Percentiles rank a stretch among this genome's conserved stretches.
Conservation (phyloP, 2,329 filamentous ascomycete genomes). For the Phialophora expanda region DNA sequence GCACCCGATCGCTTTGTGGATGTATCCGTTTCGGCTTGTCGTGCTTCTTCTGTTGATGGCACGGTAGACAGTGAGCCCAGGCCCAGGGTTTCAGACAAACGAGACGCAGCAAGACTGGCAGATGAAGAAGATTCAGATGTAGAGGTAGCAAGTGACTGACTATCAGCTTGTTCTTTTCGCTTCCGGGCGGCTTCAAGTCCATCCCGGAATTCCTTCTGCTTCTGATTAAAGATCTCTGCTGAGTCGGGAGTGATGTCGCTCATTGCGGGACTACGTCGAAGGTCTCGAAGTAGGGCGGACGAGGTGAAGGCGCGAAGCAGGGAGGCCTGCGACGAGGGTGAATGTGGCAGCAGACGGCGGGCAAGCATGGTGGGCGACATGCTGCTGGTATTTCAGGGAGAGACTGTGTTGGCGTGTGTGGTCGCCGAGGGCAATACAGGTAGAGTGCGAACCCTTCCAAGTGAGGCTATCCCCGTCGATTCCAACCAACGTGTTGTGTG, state of each 20-base stretch:
- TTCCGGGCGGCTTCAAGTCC: slow-evolving; percentile 76
- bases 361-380: slow-evolving; percentile 47
- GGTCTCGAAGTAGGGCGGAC: slow-evolving; percentile 50
- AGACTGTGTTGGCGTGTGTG: slow-evolving; percentile 2
- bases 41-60: slow-evolving; percentile 61
- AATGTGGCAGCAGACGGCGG: slow-evolving; percentile 56
- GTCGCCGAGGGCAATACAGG: slow-evolving; percentile 9
- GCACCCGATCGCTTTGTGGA: slow-evolving; percentile 72
- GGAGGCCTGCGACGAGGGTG: slow-evolving; percentile 52
- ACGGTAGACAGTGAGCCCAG: slow-evolving; percentile 65
- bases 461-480: slow-evolving; percentile 6
- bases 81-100: slow-evolving; percentile 52
- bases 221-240: slow-evolving; percentile 76
- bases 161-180: slow-evolving; percentile 79
- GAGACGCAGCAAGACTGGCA: slow-evolving; percentile 38
- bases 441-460: slow-evolving; percentile 4
- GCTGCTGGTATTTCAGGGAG: slow-evolving; percentile 8
- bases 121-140: slow-evolving; percentile 42
- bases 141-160: slow-evolving; percentile 67
- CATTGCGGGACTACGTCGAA: slow-evolving; percentile 71
- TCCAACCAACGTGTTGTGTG: slow-evolving; percentile 4
- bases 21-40: slow-evolving; percentile 63
- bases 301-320: slow-evolving; percentile 64
- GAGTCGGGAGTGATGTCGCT: slow-evolving; percentile 79
- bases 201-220: slow-evolving; percentile 86